Evolutionary conservation across 2,329 filamentous ascomycete species (phyloP).

Genomic region (Stemphylium beticola): DNA sequence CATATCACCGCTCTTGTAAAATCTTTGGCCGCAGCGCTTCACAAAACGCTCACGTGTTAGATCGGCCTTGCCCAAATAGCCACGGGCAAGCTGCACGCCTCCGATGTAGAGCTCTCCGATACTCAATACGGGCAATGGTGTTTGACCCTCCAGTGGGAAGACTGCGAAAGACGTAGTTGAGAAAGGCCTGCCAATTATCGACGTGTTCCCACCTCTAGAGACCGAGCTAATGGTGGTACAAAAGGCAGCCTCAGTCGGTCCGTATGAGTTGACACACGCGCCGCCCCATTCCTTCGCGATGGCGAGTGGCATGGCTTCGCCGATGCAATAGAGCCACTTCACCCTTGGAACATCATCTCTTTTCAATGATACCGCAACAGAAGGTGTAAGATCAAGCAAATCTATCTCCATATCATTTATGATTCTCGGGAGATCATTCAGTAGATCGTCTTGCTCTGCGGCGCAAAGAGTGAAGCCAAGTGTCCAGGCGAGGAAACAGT

Average conservation of each 20-base stretch:
- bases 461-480: conserved; percentile 53
- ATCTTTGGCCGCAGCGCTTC: conserved; percentile 34
- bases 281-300: conserved; percentile 48
- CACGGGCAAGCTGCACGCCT: conserved; percentile 54
- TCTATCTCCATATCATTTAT: conserved; percentile 47
- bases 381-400: conserved; percentile 53
- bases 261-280: conserved; percentile 54
- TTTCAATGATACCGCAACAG: conserved; percentile 47
- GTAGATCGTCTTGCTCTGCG: conserved; percentile 46
- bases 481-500: conserved; percentile 55
- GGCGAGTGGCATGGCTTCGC: conserved; percentile 51
- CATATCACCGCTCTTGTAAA: conserved; percentile 49
- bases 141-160: conserved; percentile 37
- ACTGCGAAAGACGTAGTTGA: conserved; percentile 50
- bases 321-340: conserved; percentile 54
- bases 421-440: conserved; percentile 46
- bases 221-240: conserved; percentile 53
- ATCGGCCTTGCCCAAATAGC: conserved; percentile 49
- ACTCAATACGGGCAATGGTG: conserved; percentile 47
- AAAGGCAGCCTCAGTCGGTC: conserved; percentile 53
- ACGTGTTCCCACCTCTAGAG: conserved; percentile 35
- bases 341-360: conserved; percentile 44
- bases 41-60: conserved; percentile 44
- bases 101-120: conserved; percentile 56
- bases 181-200: conserved; percentile 53